These are phyloP conservation scores for Phlebopus sp. DNA, from an alignment of 1,284 basidiomycete genomes.

Conservation along the genomic window DNA sequence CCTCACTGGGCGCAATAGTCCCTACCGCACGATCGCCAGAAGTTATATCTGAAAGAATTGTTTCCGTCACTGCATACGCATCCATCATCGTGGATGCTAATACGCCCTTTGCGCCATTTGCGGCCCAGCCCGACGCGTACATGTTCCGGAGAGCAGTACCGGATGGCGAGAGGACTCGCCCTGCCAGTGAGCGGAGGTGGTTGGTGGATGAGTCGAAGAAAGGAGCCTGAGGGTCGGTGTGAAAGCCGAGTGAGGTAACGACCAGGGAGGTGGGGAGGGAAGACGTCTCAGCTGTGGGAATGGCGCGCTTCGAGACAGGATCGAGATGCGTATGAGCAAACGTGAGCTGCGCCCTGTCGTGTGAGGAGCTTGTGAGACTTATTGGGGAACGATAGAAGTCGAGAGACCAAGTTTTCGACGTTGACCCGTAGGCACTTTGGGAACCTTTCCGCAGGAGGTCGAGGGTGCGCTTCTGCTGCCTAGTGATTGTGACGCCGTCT, in stretches of 20 bases:
- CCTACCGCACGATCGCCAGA: constrained; percentile 21
- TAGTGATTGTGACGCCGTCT: constrained; percentile 40
- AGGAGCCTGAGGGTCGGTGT: constrained; percentile 55
- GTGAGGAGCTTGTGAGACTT: constrained; percentile 39
- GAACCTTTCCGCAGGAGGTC: constrained; percentile 72
- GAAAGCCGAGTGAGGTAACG: constrained; percentile 88
- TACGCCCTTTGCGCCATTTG: constrained; percentile 89
- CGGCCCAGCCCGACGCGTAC: constrained; percentile 96
- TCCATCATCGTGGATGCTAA: constrained; percentile 94
- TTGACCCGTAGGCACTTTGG: constrained; percentile 44
- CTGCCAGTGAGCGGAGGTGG: constrained; percentile 53
- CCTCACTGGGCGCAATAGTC: constrained; percentile 6
- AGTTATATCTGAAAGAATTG: constrained; percentile 58
- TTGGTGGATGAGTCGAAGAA: constrained; percentile 54
- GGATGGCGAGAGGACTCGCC: constrained; percentile 48
- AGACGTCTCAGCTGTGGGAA: constrained; percentile 58
- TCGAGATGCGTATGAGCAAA: constrained; percentile 65
- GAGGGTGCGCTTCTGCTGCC: constrained; percentile 67
- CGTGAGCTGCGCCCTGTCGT: constrained; percentile 39
- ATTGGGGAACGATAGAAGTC: constrained; percentile 78
- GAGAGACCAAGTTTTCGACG: constrained; percentile 72
- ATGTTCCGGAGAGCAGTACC: constrained; percentile 55
- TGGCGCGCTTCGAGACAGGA: constrained; percentile 45
- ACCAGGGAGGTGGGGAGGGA: constrained; percentile 71
- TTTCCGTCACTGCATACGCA: constrained; percentile 78